Base-by-base conservation (phyloP, 2,329 filamentous ascomycete species). In the Trichoderma lentiforme region DNA sequence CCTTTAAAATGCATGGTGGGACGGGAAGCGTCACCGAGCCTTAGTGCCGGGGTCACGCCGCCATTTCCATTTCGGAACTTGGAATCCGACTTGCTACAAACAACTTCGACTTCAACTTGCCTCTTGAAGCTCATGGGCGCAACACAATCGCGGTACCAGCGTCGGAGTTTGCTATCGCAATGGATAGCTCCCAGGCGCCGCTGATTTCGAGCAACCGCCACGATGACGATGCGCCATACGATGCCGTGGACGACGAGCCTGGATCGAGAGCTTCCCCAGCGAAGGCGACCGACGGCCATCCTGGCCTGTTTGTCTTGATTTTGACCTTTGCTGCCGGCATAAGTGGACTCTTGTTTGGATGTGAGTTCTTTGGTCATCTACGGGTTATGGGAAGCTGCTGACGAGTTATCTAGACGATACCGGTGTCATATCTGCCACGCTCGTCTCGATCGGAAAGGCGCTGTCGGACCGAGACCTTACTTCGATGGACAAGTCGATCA, bases 261-360 rank as follows among this genome's bases (percentile, higher is more conserved):
- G 71, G 71, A n/a, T 51, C 70, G 61, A 75, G 73, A 71, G 73
- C 73, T 65, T 74, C 77, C 43, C 73, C 74, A 43, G 77, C 76
- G 70, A 82, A 83, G 75, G 75, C 76, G 7, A 73, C 68, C 12
- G 73, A 76, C 51, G 66, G 76, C 28, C 73, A 74, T n/a, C 84
- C 85, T 3, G 84, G 87, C 3, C 66, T 84, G 24, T 91, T 90
- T 74, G 84, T 92, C 36, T 88, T 90, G 84, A 78, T 89, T 15
- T 81, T 92, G 73, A 91, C 90, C 4, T 81, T 91, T 64, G 88
- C 89, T 12, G 90, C 90, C 12, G 89, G 90, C 6, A 90, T 92
- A 68, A 91, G 89, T 75, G 90, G 90, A 7, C 82, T 92, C 1
- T 78, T 92, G 0, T 92, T 92, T 82, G 90, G 90, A 76, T 92